Percentiles rank a stretch among this genome's conserved stretches.
Evolutionary conservation across 805 yeast genomes (phyloP).

Genomic region (Ogataea ganodermae): DNA sequence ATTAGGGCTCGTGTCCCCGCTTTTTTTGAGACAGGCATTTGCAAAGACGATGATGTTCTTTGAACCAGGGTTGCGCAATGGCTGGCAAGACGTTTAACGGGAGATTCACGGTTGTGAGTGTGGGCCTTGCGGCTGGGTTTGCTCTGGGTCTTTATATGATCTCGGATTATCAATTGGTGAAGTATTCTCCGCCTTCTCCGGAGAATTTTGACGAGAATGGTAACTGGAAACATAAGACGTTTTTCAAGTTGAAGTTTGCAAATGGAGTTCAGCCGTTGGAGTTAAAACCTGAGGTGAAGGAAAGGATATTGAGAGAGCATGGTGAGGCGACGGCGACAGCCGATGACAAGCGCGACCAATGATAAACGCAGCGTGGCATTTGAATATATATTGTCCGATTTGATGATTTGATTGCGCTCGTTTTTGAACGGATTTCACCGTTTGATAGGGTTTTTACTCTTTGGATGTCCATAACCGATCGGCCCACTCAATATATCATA

Average conservation of each 20-base stretch:
- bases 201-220: slow-evolving; percentile 41
- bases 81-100: slow-evolving; percentile 29
- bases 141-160: slow-evolving; percentile 30
- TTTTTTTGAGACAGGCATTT: background rate
- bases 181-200: slow-evolving; percentile 42
- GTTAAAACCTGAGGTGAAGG: slow-evolving; percentile 38
- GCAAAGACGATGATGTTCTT: too few species aligned
- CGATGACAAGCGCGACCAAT: background rate
- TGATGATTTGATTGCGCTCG: too few species aligned
- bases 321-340: slow-evolving; percentile 1
- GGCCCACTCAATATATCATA: too few species aligned
- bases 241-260: slow-evolving; percentile 37
- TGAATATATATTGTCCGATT: too few species aligned
- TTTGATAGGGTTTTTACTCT: too few species aligned
- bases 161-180: slow-evolving; percentile 40
- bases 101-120: slow-evolving; percentile 29
- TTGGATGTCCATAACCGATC: too few species aligned
- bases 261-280: slow-evolving; percentile 40
- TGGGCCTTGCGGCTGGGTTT: slow-evolving; percentile 33
- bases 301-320: slow-evolving; percentile 15
- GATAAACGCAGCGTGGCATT: background rate
- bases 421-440: too few species aligned
- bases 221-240: slow-evolving; percentile 38
- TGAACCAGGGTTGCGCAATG: background rate
- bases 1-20: background rate